Base-by-base conservation (phyloP, 2,329 filamentous ascomycete genomes). In the Coniella vitis region DNA sequence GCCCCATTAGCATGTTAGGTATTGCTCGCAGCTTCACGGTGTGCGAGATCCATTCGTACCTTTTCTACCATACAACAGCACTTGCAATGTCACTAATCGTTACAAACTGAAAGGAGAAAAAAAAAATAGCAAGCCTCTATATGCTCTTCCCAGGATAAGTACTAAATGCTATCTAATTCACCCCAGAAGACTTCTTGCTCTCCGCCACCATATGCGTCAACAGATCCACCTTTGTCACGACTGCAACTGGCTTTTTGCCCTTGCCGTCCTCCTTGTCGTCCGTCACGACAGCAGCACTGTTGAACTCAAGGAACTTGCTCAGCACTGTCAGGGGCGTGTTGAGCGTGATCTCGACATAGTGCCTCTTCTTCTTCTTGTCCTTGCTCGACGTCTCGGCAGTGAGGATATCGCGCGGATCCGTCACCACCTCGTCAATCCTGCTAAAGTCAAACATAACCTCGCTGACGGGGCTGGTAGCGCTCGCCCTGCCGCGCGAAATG, bases 381-480 rank as follows among this genome's bases (percentile, higher is more conserved):
- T 65, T 69, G 55, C 66, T 60, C 49, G 60, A 65, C 41, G 65
- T 62, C 53, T 62, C 60, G 34, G 64, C 60, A 14, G 65, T 63
- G 25, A 64, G 75, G 47, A 86, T 72, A 60, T 86, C 78, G 53
- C 84, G 80, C 25, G 88, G 83, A 60, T 97, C 89, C n/a, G 89
- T 95, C 49, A 95, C 83, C 7, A 95, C 84, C 70, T 97, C 90
- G 57, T 87, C 81, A 48, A 96, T 78, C 58, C 84, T 86, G 51
- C 81, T 78, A 70, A 98, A 98, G 67, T 96, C 86, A 63, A 98
- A 98, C 93, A 98, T 98, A 69, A 95, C 88, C 20, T 90, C 84
- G 54, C 80, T 79, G 51, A 98, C 88, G 1, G 81, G 81, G 56
- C 78, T 87, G 57, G 83, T 76, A 7, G 81, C 82, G 0, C 79